phyloP scores from a whole-genome alignment of 177 flowering plant genomes.

The Vitis hybrid region DNA sequence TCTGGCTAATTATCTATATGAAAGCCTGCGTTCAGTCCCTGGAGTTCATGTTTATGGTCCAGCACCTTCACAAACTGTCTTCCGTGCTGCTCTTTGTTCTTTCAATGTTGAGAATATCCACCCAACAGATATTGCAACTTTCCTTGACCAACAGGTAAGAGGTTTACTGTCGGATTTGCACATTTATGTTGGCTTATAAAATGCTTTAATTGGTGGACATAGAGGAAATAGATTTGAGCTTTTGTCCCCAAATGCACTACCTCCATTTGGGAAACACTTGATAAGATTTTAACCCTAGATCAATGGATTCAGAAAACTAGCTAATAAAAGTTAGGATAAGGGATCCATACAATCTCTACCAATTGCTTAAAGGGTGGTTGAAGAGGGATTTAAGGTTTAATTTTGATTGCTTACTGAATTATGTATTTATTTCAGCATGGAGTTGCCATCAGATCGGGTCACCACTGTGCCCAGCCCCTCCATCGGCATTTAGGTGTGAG shows the following conservation, averaged over 20 bases:
- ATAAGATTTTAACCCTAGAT: no score
- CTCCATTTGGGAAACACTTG: no score
- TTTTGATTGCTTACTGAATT: neutral
- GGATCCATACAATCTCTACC: no score
- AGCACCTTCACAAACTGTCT: constrained; percentile 48
- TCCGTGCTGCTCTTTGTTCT: constrained; percentile 85
- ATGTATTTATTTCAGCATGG: constrained; percentile 66
- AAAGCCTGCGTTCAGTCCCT: constrained; percentile 54
- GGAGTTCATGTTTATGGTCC: constrained; percentile 81
- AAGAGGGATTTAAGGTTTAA: neutral
- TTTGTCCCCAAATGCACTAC: no score
- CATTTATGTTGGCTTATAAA: no score
- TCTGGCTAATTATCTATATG: constrained; percentile 68
- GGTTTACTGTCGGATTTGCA: neutral
- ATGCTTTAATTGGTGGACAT: no score
- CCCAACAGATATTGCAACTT: constrained; percentile 92
- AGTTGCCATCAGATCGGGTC: constrained; percentile 95
- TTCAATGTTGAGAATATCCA: constrained; percentile 83
- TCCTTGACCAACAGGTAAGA: constrained; percentile 88
- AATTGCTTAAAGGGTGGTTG: no score
- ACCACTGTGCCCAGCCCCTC: constrained; percentile 98
- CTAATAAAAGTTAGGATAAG: no score
- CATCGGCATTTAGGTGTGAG: constrained; percentile 74
- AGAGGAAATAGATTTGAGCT: no score
- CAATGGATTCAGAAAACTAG: no score